phyloP scores from a whole-genome alignment of 805 yeast species.

The Sungouiella blattae region DNA sequence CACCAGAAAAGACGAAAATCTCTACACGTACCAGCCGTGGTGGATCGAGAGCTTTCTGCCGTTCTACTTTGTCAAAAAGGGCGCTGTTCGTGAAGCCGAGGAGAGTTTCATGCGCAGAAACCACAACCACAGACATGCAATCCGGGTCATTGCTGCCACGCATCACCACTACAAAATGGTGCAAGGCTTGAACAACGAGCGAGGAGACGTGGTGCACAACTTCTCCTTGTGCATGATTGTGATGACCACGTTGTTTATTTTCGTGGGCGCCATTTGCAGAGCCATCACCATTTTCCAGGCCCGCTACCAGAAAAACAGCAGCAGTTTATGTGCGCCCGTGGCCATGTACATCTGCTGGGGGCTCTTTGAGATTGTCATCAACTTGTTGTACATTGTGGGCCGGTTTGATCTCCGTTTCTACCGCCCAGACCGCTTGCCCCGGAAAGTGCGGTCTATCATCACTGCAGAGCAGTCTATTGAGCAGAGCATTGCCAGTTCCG shows the following conservation, averaged over 20 bases:
- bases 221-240: constrained; percentile 8
- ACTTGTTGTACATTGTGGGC: constrained; percentile 15
- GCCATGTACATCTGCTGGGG: constrained; percentile 21
- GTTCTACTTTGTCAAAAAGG: constrained; percentile 17
- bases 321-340: constrained; percentile 19
- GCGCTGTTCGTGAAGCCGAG: constrained; percentile 19
- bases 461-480: constrained; percentile 13
- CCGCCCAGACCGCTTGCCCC: constrained; percentile 20
- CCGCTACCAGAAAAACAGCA: not conserved
- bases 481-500: not conserved
- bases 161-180: constrained; percentile 18
- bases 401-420: constrained; percentile 21
- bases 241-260: constrained; percentile 10
- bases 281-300: constrained; percentile 7
- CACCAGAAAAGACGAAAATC: constrained; percentile 18
- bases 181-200: constrained; percentile 14
- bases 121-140: constrained; percentile 20
- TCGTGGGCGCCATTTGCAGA: constrained; percentile 12
- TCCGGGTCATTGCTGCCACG: constrained; percentile 21
- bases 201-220: constrained; percentile 17
- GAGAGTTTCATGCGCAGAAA: constrained; percentile 19
- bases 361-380: constrained; percentile 15
- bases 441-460: constrained; percentile 14
- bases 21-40: constrained; percentile 24
- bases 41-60: constrained; percentile 20